phyloP scores from a whole-genome alignment of 2,329 filamentous ascomycete species.

The Epichloe gansuensis region DNA sequence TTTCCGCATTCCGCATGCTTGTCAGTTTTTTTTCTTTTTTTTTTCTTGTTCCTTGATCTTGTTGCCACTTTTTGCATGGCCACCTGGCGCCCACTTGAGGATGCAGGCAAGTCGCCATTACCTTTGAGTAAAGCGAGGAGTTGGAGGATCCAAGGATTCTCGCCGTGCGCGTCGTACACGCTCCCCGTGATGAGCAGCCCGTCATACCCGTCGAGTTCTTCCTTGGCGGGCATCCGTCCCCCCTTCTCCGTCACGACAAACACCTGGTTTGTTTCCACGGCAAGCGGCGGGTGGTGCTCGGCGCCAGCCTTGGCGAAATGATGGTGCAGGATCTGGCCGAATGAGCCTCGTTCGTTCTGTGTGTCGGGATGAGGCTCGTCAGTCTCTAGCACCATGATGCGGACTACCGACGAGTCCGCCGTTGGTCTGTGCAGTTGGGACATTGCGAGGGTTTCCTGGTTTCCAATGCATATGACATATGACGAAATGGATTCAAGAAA shows the following conservation, averaged over 20 bases:
- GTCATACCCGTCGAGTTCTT: conserved; percentile 50
- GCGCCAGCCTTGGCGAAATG: conserved; percentile 38
- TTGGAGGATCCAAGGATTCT: conserved; percentile 60
- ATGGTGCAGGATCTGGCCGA: conserved; percentile 38
- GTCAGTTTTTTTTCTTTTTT: neutral
- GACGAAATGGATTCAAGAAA: too few relatives aligned
- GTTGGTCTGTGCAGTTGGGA: conserved; percentile 15
- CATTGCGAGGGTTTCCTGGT: conserved; percentile 9
- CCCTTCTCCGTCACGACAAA: conserved; percentile 39
- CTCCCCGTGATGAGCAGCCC: conserved; percentile 61
- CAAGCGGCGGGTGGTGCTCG: conserved; percentile 38
- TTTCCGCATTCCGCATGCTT: neutral
- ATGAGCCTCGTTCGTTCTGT: conserved; percentile 33
- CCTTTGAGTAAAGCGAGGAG: conserved; percentile 45
- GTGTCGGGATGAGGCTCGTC: conserved; percentile 42
- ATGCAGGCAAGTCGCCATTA: conserved; percentile 10
- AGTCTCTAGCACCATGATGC: conserved; percentile 43
- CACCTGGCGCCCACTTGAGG: too few relatives aligned
- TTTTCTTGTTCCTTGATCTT: too few relatives aligned
- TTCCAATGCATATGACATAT: too few relatives aligned
- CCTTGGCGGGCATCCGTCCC: conserved; percentile 31
- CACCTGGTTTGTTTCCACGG: conserved; percentile 39
- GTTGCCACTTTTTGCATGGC: too few relatives aligned
- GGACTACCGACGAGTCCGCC: conserved; percentile 16
- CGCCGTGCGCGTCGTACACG: conserved; percentile 57